Evolutionary conservation across 768 basidiomycete genomes (phyloP), one percentile per base, ranked within the genome.

Genomic region (Amanita inopinata): DNA sequence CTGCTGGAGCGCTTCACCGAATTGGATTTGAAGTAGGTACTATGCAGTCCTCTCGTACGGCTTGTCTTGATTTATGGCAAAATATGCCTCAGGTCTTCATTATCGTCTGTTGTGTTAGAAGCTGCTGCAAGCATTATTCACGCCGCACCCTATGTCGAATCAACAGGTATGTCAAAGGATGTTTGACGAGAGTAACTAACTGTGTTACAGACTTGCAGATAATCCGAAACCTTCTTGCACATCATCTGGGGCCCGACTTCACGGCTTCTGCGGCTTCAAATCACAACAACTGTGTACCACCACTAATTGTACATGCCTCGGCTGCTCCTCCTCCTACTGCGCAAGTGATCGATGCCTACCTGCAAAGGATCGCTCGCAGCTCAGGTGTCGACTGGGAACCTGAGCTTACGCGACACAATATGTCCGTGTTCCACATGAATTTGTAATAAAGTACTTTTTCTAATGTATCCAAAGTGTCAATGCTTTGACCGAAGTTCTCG

Each of bases 91-190:
- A 74, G 73, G 41, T 51, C 54, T 17, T 46, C 57, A n/a, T 66
- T 67, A 31, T 78, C 73, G 35, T 74, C 76, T 2, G 53, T 60
- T 24, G 54, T 81, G 8, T 55, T 73, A n/a, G 83, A 86, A 57
- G 82, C 84, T 15, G 73, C 74, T 12, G 77, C 80, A 9, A 82
- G 70, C 43, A 70, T 86, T 46, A 76, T 87, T 40, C 76, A 69
- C 49, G 73, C 79, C 4, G 71, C 76, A 1, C 71, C 74, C 17
- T 66, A 69, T 33, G 56, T 70, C 2, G 74, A 75, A 19, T 75
- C 67, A 5, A 76, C 69, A 71, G 84, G 84, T 83, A 31, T 14
- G 31, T 46, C 6, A 24, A 18, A 31, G 35, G 2, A 31, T 25
- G 17, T 28, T 31, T 34, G n/a, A n/a, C n/a, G 14, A 11, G 14